A percentile compares a stretch with the other conserved stretches of the same genome.
Conservation (phyloP, 1,284 basidiomycete genomes). For the Ganoderma lucidum region DNA sequence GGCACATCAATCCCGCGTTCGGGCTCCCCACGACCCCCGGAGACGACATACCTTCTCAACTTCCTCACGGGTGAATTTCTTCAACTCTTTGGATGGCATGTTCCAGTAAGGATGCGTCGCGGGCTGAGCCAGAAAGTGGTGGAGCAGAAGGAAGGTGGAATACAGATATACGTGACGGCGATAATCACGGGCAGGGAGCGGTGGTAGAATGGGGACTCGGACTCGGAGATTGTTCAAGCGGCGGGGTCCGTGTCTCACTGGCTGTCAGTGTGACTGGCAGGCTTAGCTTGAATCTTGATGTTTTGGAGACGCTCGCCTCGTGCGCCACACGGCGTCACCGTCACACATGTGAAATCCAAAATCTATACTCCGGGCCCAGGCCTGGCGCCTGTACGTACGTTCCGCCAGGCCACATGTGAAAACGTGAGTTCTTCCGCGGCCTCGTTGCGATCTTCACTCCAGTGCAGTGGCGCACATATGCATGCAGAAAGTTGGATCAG, state of each 20-base stretch:
- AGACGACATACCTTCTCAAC: conserved; percentile 55
- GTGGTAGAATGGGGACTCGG: not conserved
- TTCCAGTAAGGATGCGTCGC: no score
- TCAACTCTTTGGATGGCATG: conserved; percentile 55
- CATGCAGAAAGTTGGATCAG: not conserved
- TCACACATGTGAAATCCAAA: conserved; percentile 20
- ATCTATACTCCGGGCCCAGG: not conserved
- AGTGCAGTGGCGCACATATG: no score
- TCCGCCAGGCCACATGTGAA: not conserved
- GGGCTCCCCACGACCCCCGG: not conserved
- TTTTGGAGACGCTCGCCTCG: not conserved
- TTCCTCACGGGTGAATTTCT: conserved; percentile 58
- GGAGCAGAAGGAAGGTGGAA: not conserved
- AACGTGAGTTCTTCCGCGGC: not conserved
- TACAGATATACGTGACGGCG: conserved; percentile 15
- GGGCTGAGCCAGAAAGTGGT: not conserved
- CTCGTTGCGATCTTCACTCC: not conserved
- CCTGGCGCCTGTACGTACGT: not conserved
- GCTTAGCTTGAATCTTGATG: not conserved
- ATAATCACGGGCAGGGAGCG: conserved; percentile 18
- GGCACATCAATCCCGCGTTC: not conserved
- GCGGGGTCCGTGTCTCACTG: not conserved
- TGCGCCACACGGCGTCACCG: not conserved
- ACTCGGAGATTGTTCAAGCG: conserved; percentile 1
- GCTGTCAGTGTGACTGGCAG: no score